Conservation (phyloP, 306 rosid genomes). For the Cyclanthera cordifolia region DNA sequence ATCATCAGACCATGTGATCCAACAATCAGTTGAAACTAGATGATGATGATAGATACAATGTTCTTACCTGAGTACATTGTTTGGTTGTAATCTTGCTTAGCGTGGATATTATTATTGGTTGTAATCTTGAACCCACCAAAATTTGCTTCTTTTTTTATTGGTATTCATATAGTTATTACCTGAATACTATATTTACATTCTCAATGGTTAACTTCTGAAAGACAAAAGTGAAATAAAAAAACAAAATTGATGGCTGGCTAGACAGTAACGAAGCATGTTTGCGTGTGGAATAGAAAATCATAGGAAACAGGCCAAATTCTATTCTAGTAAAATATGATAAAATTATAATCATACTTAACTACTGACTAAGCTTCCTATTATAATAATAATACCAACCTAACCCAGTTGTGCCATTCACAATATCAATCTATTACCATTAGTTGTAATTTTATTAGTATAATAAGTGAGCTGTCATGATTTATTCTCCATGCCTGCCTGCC, state of each 20-base stretch:
- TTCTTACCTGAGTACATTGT: too few species aligned
- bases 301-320: neutral
- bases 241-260: neutral
- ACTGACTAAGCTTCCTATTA: neutral
- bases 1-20: neutral
- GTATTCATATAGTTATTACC: neutral
- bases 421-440: neutral
- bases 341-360: neutral
- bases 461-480: neutral
- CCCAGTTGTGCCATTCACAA: slow-evolving; percentile 2
- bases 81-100: neutral
- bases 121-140: neutral
- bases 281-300: neutral
- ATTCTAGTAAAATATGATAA: neutral
- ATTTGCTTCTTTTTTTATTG: neutral
- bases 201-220: neutral
- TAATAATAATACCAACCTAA: neutral
- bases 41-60: neutral
- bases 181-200: neutral
- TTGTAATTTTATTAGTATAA: neutral
- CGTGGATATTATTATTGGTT: neutral
- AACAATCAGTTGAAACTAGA: slow-evolving; percentile 7
- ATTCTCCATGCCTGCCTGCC: slow-evolving; percentile 12
- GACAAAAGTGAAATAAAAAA: neutral
- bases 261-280: neutral